phyloP scores from a whole-genome alignment of 768 basidiomycete genomes.

The Kwoniella mangroviensis region DNA sequence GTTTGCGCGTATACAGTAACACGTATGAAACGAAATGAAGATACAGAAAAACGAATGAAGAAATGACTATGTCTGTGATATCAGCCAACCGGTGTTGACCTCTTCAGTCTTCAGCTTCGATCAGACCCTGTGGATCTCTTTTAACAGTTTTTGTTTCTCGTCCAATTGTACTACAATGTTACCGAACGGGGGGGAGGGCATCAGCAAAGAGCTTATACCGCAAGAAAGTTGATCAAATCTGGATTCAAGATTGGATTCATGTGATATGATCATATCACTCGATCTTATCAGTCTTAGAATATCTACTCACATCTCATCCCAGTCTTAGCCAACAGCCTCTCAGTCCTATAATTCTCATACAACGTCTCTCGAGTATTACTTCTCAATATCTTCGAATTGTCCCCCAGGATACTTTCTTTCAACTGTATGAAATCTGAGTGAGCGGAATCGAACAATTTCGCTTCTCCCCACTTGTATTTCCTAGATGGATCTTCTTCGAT shows the following conservation, averaged over 20 bases:
- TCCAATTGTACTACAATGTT: background rate
- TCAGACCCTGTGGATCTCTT: background rate
- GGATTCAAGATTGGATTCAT: too few species aligned
- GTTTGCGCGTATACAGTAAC: too few species aligned
- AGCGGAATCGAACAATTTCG: slow-evolving; percentile 81
- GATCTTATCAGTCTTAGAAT: too few species aligned
- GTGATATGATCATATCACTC: too few species aligned
- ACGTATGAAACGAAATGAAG: background rate
- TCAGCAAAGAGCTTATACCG: too few species aligned
- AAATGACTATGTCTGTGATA: background rate
- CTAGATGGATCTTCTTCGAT: slow-evolving; percentile 51
- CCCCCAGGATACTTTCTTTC: slow-evolving; percentile 79
- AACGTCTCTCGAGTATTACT: slow-evolving; percentile 81
- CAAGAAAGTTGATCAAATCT: too few species aligned
- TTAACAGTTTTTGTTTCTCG: background rate
- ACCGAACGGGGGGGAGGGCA: too few species aligned
- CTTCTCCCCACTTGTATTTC: slow-evolving; percentile 83
- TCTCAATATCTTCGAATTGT: slow-evolving; percentile 86
- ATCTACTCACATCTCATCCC: slow-evolving; percentile 2
- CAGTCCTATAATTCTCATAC: slow-evolving; percentile 53
- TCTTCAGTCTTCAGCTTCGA: too few species aligned
- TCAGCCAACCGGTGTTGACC: too few species aligned
- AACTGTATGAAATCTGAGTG: slow-evolving; percentile 88
- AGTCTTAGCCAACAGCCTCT: slow-evolving; percentile 33
- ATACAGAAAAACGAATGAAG: background rate